A percentile compares a stretch with the other conserved stretches of the same genome.
Evolutionary conservation across 495 filamentous ascomycete genomes (phyloP).

Genomic region (Penicillium coffeae): DNA sequence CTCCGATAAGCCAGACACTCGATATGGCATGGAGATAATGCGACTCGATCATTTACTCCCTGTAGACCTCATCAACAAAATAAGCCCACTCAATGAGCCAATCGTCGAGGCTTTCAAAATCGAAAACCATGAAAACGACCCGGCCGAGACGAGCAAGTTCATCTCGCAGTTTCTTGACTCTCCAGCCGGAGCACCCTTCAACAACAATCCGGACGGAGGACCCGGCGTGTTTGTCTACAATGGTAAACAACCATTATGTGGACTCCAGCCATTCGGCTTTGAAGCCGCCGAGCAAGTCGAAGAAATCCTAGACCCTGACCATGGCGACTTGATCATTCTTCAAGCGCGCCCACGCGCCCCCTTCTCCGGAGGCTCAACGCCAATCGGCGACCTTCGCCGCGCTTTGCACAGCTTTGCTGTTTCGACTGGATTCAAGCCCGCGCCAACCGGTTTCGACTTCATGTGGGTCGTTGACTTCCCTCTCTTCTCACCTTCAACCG

Average conservation of each 20-base stretch:
- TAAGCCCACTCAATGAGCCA: constrained; percentile 57
- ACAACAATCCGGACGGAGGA: constrained; percentile 61
- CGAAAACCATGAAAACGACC: constrained; percentile 40
- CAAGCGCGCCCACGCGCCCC: constrained; percentile 67
- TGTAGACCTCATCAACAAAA: constrained; percentile 64
- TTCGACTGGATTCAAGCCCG: constrained; percentile 49
- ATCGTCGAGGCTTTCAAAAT: constrained; percentile 71
- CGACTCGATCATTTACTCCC: constrained; percentile 60
- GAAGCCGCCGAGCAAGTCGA: constrained; percentile 60
- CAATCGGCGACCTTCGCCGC: constrained; percentile 71
- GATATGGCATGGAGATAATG: constrained; percentile 59
- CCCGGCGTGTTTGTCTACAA: constrained; percentile 76
- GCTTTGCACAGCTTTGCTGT: constrained; percentile 67
- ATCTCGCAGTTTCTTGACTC: constrained; percentile 64
- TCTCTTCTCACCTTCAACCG: constrained; percentile 72
- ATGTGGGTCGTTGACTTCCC: constrained; percentile 89
- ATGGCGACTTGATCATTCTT: constrained; percentile 74
- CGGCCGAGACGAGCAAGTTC: constrained; percentile 53
- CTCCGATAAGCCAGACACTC: constrained; percentile 86
- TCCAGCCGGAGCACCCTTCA: constrained; percentile 56
- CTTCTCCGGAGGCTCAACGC: constrained; percentile 64
- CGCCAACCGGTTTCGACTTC: constrained; percentile 57
- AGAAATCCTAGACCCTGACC: constrained; percentile 48
- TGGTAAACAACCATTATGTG: constrained; percentile 62
- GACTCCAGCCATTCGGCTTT: constrained; percentile 72